phyloP scores from a whole-genome alignment of 495 filamentous ascomycete genomes.

The Penicillium paradoxum region DNA sequence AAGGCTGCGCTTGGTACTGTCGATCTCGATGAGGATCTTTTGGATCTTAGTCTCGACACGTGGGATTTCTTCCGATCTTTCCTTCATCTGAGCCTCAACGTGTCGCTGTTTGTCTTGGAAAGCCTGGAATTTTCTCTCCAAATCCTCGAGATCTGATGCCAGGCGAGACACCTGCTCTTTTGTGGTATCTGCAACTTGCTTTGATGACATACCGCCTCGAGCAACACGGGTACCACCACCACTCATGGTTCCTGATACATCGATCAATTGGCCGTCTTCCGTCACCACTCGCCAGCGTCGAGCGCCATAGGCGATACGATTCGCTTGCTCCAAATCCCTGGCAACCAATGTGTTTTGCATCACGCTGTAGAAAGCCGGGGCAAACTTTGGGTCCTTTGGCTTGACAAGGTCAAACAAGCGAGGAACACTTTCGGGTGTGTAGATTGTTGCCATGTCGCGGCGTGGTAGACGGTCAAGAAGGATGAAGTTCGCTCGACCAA shows the following conservation, averaged over 20 bases:
- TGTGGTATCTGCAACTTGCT: slow-evolving; percentile 75
- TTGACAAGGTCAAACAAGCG: slow-evolving; percentile 90
- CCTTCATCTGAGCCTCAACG: slow-evolving; percentile 65
- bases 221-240: slow-evolving; percentile 88
- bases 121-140: slow-evolving; percentile 72
- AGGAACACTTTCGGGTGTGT: slow-evolving; percentile 88
- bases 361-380: slow-evolving; percentile 89
- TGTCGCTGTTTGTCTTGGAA: slow-evolving; percentile 77
- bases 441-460: slow-evolving; percentile 68
- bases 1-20: slow-evolving; percentile 78
- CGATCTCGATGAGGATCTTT: slow-evolving; percentile 84
- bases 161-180: slow-evolving; percentile 85
- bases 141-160: slow-evolving; percentile 76
- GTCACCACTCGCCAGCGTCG: slow-evolving; percentile 94
- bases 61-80: slow-evolving; percentile 77
- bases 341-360: slow-evolving; percentile 92
- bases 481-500: slow-evolving; percentile 96
- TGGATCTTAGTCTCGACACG: slow-evolving; percentile 84
- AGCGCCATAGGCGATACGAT: slow-evolving; percentile 91
- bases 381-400: slow-evolving; percentile 78
- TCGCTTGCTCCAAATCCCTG: slow-evolving; percentile 86
- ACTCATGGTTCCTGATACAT: slow-evolving; percentile 97
- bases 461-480: slow-evolving; percentile 79
- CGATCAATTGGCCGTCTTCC: slow-evolving; percentile 89
- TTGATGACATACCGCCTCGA: slow-evolving; percentile 90